Evolutionary conservation across 2,329 filamentous ascomycete species (phyloP), one percentile per base, ranked within the genome.

Genomic region (Fusarium hainanense): DNA sequence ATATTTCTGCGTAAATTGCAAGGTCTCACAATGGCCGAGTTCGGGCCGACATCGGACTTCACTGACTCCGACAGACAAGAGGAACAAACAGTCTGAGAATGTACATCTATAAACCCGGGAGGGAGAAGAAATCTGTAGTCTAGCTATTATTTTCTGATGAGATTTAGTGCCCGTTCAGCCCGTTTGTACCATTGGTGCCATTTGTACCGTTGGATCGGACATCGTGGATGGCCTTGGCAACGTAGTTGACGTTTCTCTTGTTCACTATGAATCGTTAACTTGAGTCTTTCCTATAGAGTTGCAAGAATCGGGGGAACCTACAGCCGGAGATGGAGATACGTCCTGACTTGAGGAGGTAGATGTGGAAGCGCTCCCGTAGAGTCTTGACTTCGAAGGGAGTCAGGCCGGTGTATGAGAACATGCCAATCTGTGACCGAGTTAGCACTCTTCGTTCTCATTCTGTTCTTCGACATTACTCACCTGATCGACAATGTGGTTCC

Each of bases 331-430:
- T 69, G 2, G 68, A 73, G 3, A 67, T 64, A 18, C 71, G 59
- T 3, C 71, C 71, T 2, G 71, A 73, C 18, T 71, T 52, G 9
- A 74, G 68, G 85, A 94, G 93, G 82, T 95, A 95, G 54, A 96
- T 86, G 78, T 95, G 93, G 64, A 85, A 88, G 49, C 92, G 87
- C 60, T 89, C 84, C 41, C 90, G 86, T 63, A 96, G 82, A 80
- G 88, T 88, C 71, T 87, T 74, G 10, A 94, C 92, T 77, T 96
- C 92, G 57, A 87, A 78, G 80, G 93, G 91, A 6, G 80, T 87
- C 77, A 96, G 82, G 10, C 93, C 93, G 0, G 93, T 96, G 80
- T 97, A 99, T 79, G 91, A 95, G 83, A 99, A 99, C 96, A 99
- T 99, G 83, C 96, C 96, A 77, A 98, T 98, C 87, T 99, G 4